phyloP scores from a whole-genome alignment of 768 basidiomycete genomes.

The Collybia sp. region DNA sequence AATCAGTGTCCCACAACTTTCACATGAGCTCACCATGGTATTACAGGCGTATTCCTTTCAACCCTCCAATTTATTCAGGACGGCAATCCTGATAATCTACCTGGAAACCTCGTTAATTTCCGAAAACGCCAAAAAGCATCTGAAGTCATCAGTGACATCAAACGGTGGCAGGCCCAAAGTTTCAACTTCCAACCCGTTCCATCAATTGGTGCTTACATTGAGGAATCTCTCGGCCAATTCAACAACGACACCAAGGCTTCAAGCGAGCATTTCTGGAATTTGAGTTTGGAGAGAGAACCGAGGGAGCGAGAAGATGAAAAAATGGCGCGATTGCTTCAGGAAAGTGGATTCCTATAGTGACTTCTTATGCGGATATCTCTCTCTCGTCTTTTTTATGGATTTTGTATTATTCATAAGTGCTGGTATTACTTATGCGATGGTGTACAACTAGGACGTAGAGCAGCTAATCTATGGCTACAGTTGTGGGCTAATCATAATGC shows the following conservation, averaged over 20 bases:
- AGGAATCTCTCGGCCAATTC: constrained; percentile 71
- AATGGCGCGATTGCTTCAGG: constrained; percentile 86
- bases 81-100: constrained; percentile 83
- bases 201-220: constrained; percentile 68
- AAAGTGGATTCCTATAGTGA: constrained; percentile 79
- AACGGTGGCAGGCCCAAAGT: constrained; percentile 88
- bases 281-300: constrained; percentile 86
- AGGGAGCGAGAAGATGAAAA: constrained; percentile 95
- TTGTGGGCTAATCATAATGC: too few relatives aligned
- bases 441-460: constrained; percentile 9
- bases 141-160: constrained; percentile 96
- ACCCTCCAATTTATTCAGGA: constrained; percentile 98
- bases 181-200: constrained; percentile 79
- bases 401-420: constrained; percentile 13
- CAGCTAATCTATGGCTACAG: background rate
- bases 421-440: constrained; percentile 15
- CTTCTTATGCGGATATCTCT: background rate
- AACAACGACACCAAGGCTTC: constrained; percentile 56
- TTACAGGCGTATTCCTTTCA: constrained; percentile 90
- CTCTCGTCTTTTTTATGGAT: constrained; percentile 1
- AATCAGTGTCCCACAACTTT: background rate
- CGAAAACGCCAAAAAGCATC: constrained; percentile 92
- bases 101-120: constrained; percentile 86
- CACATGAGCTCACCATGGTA: background rate
- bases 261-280: constrained; percentile 77